Evolutionary conservation across 2,329 filamentous ascomycete species (phyloP).

Genomic region (Pseudogymnoascus sp.): DNA sequence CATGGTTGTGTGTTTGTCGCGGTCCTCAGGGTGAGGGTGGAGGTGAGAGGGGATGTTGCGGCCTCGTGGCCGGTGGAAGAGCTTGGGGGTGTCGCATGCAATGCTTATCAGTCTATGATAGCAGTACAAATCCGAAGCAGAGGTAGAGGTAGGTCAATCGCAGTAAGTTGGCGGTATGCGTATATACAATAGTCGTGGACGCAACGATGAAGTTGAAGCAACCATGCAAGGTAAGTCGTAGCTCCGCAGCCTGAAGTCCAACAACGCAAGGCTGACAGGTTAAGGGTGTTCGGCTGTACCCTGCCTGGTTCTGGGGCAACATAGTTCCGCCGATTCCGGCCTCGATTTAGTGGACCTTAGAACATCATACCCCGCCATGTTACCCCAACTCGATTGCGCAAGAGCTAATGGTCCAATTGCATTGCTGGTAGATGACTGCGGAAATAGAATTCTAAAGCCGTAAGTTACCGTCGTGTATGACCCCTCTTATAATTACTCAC

Average conservation of each 20-base stretch:
- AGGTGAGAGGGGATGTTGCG: not conserved
- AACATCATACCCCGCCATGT: constrained; percentile 5
- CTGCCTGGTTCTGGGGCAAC: not conserved
- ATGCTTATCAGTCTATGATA: not conserved
- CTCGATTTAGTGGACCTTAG: not conserved
- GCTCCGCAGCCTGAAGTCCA: not conserved
- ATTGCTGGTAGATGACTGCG: not conserved
- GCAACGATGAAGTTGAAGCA: not conserved
- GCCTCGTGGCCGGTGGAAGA: not conserved
- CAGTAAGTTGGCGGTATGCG: not conserved
- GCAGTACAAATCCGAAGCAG: not conserved
- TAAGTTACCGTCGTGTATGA: not conserved
- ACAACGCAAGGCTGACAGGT: not conserved
- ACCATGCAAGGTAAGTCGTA: not conserved
- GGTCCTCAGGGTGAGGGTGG: not conserved
- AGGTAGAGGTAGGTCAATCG: not conserved
- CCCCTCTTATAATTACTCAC: not conserved
- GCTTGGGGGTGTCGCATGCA: not conserved
- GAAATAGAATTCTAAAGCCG: constrained; percentile 1
- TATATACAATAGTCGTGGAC: not conserved
- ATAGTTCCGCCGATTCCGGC: constrained; percentile 3
- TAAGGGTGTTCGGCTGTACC: not conserved
- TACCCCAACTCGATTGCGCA: constrained; percentile 5
- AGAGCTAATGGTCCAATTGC: not conserved
- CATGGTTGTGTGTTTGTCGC: not conserved